Evolutionary conservation across 2,329 filamentous ascomycete genomes (phyloP).

Genomic region (Penicillium sp.): DNA sequence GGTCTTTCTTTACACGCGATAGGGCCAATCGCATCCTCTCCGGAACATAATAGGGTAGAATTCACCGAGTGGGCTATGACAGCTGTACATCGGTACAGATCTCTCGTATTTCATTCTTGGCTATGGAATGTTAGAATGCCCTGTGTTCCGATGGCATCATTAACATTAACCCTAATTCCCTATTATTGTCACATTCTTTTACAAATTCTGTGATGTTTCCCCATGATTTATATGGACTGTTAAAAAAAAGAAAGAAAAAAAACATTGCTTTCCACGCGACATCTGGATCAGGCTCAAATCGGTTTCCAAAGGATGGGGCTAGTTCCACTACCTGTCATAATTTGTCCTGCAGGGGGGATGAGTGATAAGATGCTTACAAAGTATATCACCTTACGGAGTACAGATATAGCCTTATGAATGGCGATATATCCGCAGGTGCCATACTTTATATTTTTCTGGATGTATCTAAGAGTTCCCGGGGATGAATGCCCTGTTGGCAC

Average conservation of each 20-base stretch:
- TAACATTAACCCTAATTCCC: background rate
- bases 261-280: background rate
- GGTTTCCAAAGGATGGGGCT: background rate
- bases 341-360: background rate
- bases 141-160: background rate
- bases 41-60: slow-evolving; percentile 15
- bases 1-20: slow-evolving; percentile 1
- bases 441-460: background rate
- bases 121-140: slow-evolving; percentile 3
- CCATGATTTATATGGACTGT: background rate
- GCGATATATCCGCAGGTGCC: background rate
- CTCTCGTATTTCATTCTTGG: slow-evolving; percentile 11
- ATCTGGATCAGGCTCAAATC: background rate
- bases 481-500: background rate
- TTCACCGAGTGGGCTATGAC: slow-evolving; percentile 8
- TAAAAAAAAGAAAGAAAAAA: background rate
- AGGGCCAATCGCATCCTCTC: slow-evolving; percentile 19
- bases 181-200: background rate
- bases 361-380: slow-evolving; percentile 2
- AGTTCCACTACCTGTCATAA: background rate
- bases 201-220: background rate
- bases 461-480: background rate
- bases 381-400: background rate
- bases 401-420: background rate
- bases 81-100: background rate